These are phyloP conservation scores for Leptosphaerulina australis DNA, from an alignment of 2,329 filamentous ascomycete species.

Conservation along the genomic window DNA sequence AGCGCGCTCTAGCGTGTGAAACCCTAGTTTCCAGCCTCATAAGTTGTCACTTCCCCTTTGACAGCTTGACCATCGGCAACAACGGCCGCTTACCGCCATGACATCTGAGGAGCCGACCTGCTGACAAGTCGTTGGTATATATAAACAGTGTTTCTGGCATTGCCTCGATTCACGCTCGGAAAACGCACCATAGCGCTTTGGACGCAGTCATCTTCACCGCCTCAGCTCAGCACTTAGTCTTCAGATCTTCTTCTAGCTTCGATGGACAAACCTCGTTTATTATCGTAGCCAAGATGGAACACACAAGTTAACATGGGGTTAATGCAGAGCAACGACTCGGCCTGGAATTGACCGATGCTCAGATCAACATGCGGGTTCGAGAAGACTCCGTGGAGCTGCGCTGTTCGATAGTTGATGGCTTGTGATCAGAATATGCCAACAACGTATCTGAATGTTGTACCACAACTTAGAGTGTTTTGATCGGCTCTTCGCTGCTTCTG, in stretches of 20 bases:
- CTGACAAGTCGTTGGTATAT: constrained; percentile 19
- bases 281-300: not conserved
- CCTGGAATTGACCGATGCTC: constrained; percentile 3
- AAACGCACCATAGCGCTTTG: not conserved
- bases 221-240: not conserved
- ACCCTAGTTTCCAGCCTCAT: constrained; percentile 6
- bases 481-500: not conserved
- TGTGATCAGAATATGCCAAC: not conserved
- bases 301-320: not conserved
- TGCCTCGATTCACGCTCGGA: not conserved
- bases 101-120: constrained; percentile 17
- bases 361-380: constrained; percentile 2
- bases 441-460: constrained; percentile 6
- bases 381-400: constrained; percentile 4
- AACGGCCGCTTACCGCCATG: constrained; percentile 13
- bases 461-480: not conserved
- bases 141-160: constrained; percentile 7
- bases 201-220: not conserved
- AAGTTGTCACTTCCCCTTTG: not conserved
- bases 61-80: constrained; percentile 14
- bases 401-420: not conserved
- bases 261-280: not conserved
- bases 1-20: constrained; percentile 9
- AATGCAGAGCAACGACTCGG: too few species aligned
- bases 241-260: not conserved